Percentiles rank a stretch among this genome's conserved stretches.
phyloP scores from a whole-genome alignment of 2,329 filamentous ascomycete species.

The Phialophora expanda region DNA sequence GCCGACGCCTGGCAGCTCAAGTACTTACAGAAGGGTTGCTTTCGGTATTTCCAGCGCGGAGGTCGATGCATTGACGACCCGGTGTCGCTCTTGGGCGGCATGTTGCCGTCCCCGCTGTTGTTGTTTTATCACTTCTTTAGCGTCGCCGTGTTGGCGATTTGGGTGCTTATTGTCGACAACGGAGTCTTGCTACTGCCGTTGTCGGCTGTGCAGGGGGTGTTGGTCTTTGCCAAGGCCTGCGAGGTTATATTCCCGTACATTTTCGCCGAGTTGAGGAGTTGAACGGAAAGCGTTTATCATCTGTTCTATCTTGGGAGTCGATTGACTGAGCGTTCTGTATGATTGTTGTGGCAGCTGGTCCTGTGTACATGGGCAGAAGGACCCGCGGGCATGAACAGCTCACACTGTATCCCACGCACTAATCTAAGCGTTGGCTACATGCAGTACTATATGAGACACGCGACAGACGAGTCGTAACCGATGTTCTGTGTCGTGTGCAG shows the following conservation, averaged over 20 bases:
- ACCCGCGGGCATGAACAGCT: too few species aligned
- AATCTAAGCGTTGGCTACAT: too few species aligned
- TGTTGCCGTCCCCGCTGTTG: constrained; percentile 76
- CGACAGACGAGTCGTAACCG: too few species aligned
- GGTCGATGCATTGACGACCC: constrained; percentile 77
- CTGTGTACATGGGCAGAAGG: too few species aligned
- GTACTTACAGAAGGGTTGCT: constrained; percentile 86
- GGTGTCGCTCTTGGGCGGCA: constrained; percentile 77
- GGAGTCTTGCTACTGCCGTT: constrained; percentile 65
- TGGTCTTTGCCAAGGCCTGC: constrained; percentile 80
- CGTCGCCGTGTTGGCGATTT: constrained; percentile 87
- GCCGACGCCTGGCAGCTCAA: constrained; percentile 74
- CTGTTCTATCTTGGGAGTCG: background rate
- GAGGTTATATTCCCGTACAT: constrained; percentile 84
- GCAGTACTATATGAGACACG: too few species aligned
- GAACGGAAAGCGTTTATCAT: background rate
- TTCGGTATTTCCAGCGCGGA: constrained; percentile 82
- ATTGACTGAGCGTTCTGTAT: background rate
- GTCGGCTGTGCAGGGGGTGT: constrained; percentile 66
- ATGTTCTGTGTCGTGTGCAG: too few species aligned
- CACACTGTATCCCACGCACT: too few species aligned
- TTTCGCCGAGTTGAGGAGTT: constrained; percentile 65
- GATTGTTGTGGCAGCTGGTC: too few species aligned
- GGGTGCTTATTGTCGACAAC: constrained; percentile 63
- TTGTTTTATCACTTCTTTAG: constrained; percentile 94